phyloP scores from a whole-genome alignment of 2,329 filamentous ascomycete species.

The Fusarium oligoseptatum region DNA sequence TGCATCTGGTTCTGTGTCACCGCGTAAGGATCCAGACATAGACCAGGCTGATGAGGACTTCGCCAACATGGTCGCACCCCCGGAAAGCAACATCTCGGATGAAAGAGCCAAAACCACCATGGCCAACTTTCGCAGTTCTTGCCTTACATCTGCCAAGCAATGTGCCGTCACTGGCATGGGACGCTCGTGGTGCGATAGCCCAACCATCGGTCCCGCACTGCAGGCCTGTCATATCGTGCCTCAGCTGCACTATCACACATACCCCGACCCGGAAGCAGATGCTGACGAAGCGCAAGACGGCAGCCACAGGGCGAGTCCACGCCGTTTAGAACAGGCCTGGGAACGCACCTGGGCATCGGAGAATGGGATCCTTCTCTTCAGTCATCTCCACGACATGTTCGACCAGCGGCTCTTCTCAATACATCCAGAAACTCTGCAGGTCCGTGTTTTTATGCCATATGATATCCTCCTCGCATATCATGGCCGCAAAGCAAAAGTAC shows the following conservation, averaged over 20 bases:
- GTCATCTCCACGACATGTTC: not conserved
- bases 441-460: not conserved
- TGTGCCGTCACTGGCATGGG: constrained; percentile 2
- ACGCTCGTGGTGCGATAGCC: constrained; percentile 1
- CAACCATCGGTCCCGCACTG: not conserved
- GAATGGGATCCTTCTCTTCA: constrained; percentile 1
- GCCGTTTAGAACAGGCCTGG: not conserved
- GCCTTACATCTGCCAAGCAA: not conserved
- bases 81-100: not conserved
- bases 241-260: not conserved
- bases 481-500: not conserved
- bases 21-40: not conserved
- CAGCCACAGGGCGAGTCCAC: not conserved
- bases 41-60: not conserved
- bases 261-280: not conserved
- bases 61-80: not conserved
- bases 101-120: not conserved
- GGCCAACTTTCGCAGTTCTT: not conserved
- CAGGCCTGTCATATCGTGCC: not conserved
- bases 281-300: not conserved
- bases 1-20: constrained; percentile 8
- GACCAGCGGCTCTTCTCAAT: not conserved
- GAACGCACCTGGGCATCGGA: not conserved
- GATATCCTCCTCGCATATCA: not conserved
- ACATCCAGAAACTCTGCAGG: not conserved